These are phyloP conservation scores for Phytophthora aleatoria DNA, from an alignment of 352 stramenopile species.

Conservation along the genomic window DNA sequence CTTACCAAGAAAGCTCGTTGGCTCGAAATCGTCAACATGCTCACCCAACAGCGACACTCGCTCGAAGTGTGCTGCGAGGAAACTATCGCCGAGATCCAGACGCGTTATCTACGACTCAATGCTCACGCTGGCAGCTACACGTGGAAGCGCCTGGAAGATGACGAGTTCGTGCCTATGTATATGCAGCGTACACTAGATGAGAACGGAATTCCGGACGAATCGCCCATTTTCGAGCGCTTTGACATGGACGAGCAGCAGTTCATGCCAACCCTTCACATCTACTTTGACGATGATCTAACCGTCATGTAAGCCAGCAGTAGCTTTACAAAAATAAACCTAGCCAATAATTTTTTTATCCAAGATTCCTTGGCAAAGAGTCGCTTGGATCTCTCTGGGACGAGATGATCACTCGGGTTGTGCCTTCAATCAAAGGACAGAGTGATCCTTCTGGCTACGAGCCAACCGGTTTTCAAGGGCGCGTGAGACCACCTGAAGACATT, in stretches of 20 bases:
- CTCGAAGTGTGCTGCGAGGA: constrained; percentile 90
- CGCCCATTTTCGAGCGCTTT: constrained; percentile 76
- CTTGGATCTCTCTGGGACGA: neutral
- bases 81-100: constrained; percentile 88
- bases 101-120: constrained; percentile 87
- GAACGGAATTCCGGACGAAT: constrained; percentile 90
- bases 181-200: constrained; percentile 89
- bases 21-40: constrained; percentile 90
- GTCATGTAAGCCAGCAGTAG: constrained; percentile 40
- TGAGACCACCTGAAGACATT: constrained; percentile 44
- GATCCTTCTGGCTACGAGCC: constrained; percentile 15
- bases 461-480: constrained; percentile 8
- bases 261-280: constrained; percentile 90
- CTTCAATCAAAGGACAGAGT: constrained; percentile 16
- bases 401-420: constrained; percentile 32
- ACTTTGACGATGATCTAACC: constrained; percentile 95
- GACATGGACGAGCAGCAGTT: constrained; percentile 89
- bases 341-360: too few species aligned
- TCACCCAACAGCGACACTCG: constrained; percentile 86
- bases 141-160: constrained; percentile 89
- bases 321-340: too few species aligned
- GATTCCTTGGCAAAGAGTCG: constrained; percentile 11
- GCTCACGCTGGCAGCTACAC: constrained; percentile 92
- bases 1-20: constrained; percentile 75
- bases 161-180: constrained; percentile 89